Percentiles rank a stretch among this genome's conserved stretches.
Evolutionary conservation across 2,329 filamentous ascomycete species (phyloP).

Genomic region (Xylaria sp.): DNA sequence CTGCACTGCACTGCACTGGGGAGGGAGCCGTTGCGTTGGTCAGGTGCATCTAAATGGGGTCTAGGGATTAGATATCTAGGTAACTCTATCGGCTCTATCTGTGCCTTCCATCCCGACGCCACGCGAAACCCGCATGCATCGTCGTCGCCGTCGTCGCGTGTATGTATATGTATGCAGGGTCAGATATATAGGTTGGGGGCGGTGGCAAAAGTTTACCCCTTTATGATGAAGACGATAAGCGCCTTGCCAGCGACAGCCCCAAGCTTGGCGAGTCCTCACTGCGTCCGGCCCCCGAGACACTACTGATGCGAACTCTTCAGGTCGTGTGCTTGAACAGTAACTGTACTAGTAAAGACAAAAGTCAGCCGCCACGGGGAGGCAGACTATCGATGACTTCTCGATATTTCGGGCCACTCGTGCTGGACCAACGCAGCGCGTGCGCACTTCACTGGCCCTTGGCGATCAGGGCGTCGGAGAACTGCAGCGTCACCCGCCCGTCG

Average conservation of each 20-base stretch:
- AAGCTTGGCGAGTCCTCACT: not conserved
- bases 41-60: conserved; percentile 7
- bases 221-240: conserved; percentile 1
- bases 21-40: not conserved
- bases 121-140: not conserved
- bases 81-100: conserved; percentile 18
- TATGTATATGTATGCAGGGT: conserved; percentile 10
- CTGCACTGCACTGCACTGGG: no score
- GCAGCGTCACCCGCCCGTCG: conserved; percentile 66
- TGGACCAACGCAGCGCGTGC: not conserved
- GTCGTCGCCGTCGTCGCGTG: not conserved
- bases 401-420: not conserved
- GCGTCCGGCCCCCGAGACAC: conserved; percentile 14
- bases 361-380: conserved; percentile 11
- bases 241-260: not conserved
- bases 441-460: conserved; percentile 14
- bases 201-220: conserved; percentile 5
- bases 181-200: conserved; percentile 23
- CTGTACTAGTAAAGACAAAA: no score
- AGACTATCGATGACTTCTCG: conserved; percentile 11
- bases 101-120: not conserved
- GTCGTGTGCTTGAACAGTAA: not conserved
- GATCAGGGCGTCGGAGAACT: conserved; percentile 67
- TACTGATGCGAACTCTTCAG: not conserved
- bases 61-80: conserved; percentile 17